Evolutionary conservation across 1,139 yeast species (phyloP), one percentile per base, ranked within the genome.

Genomic region (Sugiyamaella xylanicola): DNA sequence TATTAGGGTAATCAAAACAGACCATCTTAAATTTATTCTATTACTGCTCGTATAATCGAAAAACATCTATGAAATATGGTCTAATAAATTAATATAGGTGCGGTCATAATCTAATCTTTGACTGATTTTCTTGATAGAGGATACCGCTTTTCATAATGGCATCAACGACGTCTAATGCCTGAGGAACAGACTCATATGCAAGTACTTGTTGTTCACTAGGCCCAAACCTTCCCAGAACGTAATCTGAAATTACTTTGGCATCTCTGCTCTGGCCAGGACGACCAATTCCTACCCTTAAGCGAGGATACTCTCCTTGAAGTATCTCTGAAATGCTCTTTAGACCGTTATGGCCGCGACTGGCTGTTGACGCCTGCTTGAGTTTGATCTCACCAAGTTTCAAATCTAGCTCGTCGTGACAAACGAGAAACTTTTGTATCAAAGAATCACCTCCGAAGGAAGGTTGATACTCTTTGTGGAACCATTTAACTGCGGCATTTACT

Each of bases 291-390:
- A 90, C 74, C 13, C 86, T 81, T 4, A 89, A 66, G 57, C 85
- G 79, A 15, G 79, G 75, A 62, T 82, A 84, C 1, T 77, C 52
- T 15, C 79, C 79, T 40, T 61, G 63, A 29, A 80, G 63, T 21
- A 59, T 55, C 16, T 68, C 65, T 49, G 78, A 78, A 16, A 88
- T 78, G 39, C 86, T 81, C 60, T 79, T 77, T 45, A 90, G 74
- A 0, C 97, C 97, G 66, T 88, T 89, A 65, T 90, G 97, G 0
- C 96, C 96, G 56, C 90, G 72, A 9, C 83, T 77, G 56, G 88
- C 80, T 5, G 86, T 74, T 1, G 79, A 80, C 19, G 79, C 83
- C 36, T 72, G 75, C 53, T 88, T 74, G 8, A 86, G 68, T 63
- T 85, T 86, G 21, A 82, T 73, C 54, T 80, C 78, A 0, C 97